A percentile compares a stretch with the other conserved stretches of the same genome.
Conservation (phyloP, 1,284 basidiomycete species). For the Sanguinoderma infundibulare region DNA sequence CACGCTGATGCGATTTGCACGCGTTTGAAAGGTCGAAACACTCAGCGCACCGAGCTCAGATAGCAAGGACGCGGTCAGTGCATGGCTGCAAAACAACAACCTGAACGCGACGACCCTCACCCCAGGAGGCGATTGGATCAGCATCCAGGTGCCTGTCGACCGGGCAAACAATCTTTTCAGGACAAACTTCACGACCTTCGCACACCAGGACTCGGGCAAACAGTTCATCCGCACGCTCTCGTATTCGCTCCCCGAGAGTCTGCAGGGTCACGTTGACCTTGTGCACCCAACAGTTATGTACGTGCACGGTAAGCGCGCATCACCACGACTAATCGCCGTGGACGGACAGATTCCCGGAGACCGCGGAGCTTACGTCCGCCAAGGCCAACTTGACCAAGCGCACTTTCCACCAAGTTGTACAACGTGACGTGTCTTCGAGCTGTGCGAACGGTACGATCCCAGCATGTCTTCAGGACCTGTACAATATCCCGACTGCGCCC, state of each 20-base stretch:
- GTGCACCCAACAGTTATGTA: conserved; percentile 39
- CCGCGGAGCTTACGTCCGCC: background rate
- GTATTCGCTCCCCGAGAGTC: conserved; percentile 39
- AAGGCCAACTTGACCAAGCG: background rate
- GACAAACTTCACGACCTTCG: conserved; percentile 38
- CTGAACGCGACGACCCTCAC: conserved; percentile 33
- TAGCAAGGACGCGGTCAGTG: conserved; percentile 36
- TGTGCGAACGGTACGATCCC: conserved; percentile 55
- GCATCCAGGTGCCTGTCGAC: conserved; percentile 39
- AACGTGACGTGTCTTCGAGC: conserved; percentile 13
- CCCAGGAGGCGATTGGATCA: conserved; percentile 44
- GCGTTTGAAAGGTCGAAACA: conserved; percentile 36
- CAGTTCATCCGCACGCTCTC: conserved; percentile 38
- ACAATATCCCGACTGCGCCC: conserved; percentile 52
- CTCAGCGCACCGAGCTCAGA: conserved; percentile 40
- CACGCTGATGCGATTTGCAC: background rate
- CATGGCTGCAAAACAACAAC: conserved; percentile 40
- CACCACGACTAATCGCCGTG: background rate
- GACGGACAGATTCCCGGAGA: background rate
- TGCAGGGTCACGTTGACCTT: conserved; percentile 39
- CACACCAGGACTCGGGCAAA: conserved; percentile 33
- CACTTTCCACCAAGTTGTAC: conserved; percentile 2
- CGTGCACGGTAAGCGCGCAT: background rate
- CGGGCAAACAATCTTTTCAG: conserved; percentile 41
- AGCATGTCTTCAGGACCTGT: conserved; percentile 55